Conservation (phyloP, 2,329 filamentous ascomycete species). For the Cladosporium austrohemisphaericum region DNA sequence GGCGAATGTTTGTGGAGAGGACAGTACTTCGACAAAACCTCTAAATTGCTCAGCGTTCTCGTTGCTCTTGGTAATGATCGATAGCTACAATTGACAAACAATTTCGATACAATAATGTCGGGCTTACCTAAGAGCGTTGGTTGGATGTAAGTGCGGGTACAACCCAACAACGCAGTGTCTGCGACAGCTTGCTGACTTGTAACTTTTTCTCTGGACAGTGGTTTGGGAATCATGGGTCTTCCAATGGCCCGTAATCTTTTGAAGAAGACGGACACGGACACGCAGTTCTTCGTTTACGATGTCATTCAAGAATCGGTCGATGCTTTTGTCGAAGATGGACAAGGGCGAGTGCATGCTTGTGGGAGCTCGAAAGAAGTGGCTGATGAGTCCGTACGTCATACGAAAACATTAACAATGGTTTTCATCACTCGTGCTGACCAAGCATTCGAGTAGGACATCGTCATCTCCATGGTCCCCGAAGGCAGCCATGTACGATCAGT, state of each 20-base stretch:
- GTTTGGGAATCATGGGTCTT: conserved; percentile 54
- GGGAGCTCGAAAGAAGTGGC: conserved; percentile 48
- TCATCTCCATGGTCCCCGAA: conserved; percentile 54
- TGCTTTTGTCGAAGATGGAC: conserved; percentile 40
- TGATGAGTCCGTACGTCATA: conserved; percentile 44
- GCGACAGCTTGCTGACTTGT: no score
- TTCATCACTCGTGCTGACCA: neutral
- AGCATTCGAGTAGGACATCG: conserved; percentile 38
- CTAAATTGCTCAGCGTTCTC: neutral
- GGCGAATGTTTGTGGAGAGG: neutral
- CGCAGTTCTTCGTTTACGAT: conserved; percentile 49
- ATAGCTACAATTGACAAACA: no score
- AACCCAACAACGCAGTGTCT: no score
- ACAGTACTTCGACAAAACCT: neutral
- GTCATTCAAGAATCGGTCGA: conserved; percentile 43
- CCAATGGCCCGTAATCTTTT: conserved; percentile 52
- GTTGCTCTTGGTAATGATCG: neutral
- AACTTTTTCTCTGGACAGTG: no score
- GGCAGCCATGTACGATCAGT: conserved; percentile 50
- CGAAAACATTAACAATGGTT: neutral
- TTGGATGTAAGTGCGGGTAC: no score
- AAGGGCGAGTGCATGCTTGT: conserved; percentile 38
- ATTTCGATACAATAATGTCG: conserved; percentile 18
- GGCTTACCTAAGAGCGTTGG: conserved; percentile 34
- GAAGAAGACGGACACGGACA: conserved; percentile 42